These are phyloP conservation scores for Eucalyptus cloeziana DNA, from an alignment of 345 rosid genomes.

Conservation along the genomic window DNA sequence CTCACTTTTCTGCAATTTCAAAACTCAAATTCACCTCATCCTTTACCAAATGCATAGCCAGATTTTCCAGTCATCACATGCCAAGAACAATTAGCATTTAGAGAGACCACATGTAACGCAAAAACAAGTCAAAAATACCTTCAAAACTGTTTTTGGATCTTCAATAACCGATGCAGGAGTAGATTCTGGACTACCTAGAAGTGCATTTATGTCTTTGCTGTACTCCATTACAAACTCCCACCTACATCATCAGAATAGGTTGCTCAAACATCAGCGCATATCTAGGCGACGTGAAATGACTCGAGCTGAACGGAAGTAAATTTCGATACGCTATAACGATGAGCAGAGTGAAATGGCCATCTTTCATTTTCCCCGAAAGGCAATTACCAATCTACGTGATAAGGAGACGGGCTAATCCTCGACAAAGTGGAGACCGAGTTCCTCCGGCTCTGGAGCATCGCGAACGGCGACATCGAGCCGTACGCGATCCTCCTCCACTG, in stretches of 20 bases:
- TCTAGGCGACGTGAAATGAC: neutral
- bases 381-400: conserved; percentile 56
- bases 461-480: conserved; percentile 83
- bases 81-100: neutral
- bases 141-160: conserved; percentile 44
- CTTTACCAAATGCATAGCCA: neutral
- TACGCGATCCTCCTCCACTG: conserved; percentile 76
- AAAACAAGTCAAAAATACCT: conserved; percentile 17
- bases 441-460: conserved; percentile 77
- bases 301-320: neutral
- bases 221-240: conserved; percentile 89
- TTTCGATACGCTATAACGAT: neutral
- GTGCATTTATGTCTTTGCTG: conserved; percentile 62
- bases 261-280: neutral
- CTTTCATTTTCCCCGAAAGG: neutral
- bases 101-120: neutral
- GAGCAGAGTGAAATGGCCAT: neutral
- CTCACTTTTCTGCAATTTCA: conserved; percentile 28
- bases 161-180: conserved; percentile 28
- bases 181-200: conserved; percentile 41
- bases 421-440: conserved; percentile 43
- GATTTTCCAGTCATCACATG: neutral
- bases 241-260: conserved; percentile 21
- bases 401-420: conserved; percentile 42
- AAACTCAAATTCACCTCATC: neutral